Base-by-base conservation (phyloP, 2,329 filamentous ascomycete species). In the Aspergillus brasiliensis region DNA sequence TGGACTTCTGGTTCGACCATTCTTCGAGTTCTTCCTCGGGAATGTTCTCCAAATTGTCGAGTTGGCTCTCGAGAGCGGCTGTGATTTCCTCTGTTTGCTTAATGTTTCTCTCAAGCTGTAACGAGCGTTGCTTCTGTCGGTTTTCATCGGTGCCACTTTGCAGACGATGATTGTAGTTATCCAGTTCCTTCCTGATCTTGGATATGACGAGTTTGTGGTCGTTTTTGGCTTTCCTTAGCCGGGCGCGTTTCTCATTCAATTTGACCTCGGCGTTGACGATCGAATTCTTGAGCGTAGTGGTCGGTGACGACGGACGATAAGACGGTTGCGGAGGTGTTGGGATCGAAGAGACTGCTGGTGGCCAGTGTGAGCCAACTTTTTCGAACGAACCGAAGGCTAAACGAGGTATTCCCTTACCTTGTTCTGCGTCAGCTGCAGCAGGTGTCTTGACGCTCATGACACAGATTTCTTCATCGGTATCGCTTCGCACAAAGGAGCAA, bases 271-370 rank as follows among this genome's bases (percentile, higher is more conserved):
- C 84, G 40, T 85, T 84, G 62, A 83, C 78, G 56, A 89, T 87
- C 7, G 86, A 88, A 61, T 88, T 87, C 71, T 84, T 87, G 53
- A 89, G 77, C 1, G 86, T 88, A 15, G 86, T 88, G 13, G 83
- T 84, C 15, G 86, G 86, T 23, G 86, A 88, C 40, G 85, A 86
- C 48, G 86, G 86, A 46, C 86, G 83, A 57, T 88, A 80, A 28
- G 83, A 80, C 62, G 85, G 84, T 62, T 86, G 84, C 51, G 82
- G 80, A 46, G 83, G 78, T 25, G 83, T 78, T 17, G 79, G 73
- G 25, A 79, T 72, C 54, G 76, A 72, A 57, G 72, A 72, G 40
- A 80, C 64, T 59, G 66, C 64, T 70, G 56, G 54, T 58, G 60
- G 7, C 48, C 44, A 13, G 56, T 17, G 48, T 64, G 28, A 62